Percentiles rank a stretch among this genome's conserved stretches.
Evolutionary conservation across 441 rosid species (phyloP).

Genomic region (Gossypium schwendimanii): DNA sequence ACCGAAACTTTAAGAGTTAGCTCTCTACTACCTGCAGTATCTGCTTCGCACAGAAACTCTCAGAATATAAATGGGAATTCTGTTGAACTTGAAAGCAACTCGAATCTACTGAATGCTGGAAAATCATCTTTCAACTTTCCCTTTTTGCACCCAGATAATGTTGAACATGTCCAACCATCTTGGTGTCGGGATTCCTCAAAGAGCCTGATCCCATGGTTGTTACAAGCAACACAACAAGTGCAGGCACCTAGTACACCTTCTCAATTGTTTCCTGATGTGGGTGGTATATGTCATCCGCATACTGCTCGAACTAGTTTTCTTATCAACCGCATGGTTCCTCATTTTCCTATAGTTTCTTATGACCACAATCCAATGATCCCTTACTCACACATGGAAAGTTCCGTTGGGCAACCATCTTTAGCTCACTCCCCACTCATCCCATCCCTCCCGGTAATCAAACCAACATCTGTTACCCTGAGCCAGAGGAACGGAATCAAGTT

Average conservation of each 20-base stretch:
- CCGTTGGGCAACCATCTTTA: slow-evolving; percentile 19
- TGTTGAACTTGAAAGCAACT: slow-evolving; percentile 21
- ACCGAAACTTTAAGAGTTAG: slow-evolving; percentile 20
- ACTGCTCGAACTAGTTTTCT: slow-evolving; percentile 14
- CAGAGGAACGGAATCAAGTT: slow-evolving; percentile 19
- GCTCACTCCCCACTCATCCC: slow-evolving; percentile 19
- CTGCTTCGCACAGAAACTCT: slow-evolving; percentile 14
- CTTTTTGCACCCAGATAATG: slow-evolving; percentile 29
- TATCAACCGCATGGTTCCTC: slow-evolving; percentile 9
- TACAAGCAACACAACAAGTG: slow-evolving; percentile 19
- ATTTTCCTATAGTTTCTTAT: slow-evolving; percentile 16
- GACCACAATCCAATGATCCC: slow-evolving; percentile 16
- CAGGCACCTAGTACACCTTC: slow-evolving; percentile 14
- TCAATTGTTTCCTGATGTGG: slow-evolving; percentile 16
- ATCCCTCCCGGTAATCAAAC: slow-evolving; percentile 20
- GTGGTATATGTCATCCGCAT: slow-evolving; percentile 7
- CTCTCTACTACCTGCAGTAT: slow-evolving; percentile 16
- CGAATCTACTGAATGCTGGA: slow-evolving; percentile 19
- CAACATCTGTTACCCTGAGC: slow-evolving; percentile 21
- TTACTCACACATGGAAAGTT: slow-evolving; percentile 16
- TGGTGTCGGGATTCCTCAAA: slow-evolving; percentile 20
- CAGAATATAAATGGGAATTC: slow-evolving; percentile 18
- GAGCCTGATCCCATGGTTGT: slow-evolving; percentile 31
- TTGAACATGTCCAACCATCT: slow-evolving; percentile 18
- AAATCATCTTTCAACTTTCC: slow-evolving; percentile 31